A percentile compares a stretch with the other conserved stretches of the same genome.
Conservation (phyloP, 768 basidiomycete species). For the Suillus fuscotomentosus region DNA sequence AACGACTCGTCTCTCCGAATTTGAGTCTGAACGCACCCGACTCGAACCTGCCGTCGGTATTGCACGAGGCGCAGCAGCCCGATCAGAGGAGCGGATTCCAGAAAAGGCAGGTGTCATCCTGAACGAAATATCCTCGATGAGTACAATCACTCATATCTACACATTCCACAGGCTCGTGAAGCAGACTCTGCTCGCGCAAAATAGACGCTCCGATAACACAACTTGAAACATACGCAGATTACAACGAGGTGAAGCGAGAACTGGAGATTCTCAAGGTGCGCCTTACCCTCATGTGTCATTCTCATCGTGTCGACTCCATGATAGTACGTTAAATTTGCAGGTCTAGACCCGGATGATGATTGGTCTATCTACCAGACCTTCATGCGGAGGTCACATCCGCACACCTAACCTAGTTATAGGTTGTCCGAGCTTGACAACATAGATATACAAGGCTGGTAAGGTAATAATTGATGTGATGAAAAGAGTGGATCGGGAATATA, state of each 20-base stretch:
- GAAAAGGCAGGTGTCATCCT: not conserved
- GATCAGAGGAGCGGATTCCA: not conserved
- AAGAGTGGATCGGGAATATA: no score
- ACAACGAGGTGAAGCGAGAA: conserved; percentile 97
- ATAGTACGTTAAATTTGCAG: no score
- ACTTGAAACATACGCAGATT: conserved; percentile 76
- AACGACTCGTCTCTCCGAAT: conserved; percentile 67
- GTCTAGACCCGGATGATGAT: no score
- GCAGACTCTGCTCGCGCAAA: conserved; percentile 36
- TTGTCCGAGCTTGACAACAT: no score
- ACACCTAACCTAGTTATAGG: no score
- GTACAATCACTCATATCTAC: no score
- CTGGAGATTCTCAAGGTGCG: conserved; percentile 96
- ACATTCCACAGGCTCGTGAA: not conserved
- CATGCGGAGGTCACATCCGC: no score
- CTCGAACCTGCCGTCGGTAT: conserved; percentile 66
- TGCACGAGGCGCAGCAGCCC: conserved; percentile 20
- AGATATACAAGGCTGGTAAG: no score
- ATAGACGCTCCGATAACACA: conserved; percentile 65
- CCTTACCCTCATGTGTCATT: no score
- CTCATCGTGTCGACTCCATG: no score
- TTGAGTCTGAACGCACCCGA: conserved; percentile 75
- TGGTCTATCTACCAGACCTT: no score
- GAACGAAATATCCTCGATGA: not conserved
- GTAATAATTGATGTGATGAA: no score